Percentiles rank a stretch among this genome's conserved stretches.
Evolutionary conservation across 169 alveolate species (phyloP).

Genomic region (Pseudocohnilembus persalinus): DNA sequence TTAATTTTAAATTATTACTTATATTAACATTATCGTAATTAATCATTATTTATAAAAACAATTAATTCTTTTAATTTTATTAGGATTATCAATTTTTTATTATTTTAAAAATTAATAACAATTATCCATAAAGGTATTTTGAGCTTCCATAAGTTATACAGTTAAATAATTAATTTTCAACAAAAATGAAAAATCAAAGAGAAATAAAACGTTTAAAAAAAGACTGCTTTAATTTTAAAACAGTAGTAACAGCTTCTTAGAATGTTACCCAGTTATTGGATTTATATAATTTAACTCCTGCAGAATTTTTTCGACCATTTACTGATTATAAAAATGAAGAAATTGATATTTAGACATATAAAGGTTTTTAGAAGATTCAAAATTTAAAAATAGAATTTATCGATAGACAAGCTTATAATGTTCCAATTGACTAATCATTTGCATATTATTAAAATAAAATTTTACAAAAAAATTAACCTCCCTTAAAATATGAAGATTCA

Average conservation of each 20-base stretch:
- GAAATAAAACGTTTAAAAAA: background rate
- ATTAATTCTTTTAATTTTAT: too few relatives aligned
- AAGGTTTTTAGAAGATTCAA: background rate
- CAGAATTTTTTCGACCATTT: background rate
- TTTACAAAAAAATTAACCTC: background rate
- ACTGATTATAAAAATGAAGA: background rate
- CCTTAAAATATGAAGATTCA: background rate
- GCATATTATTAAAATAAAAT: background rate
- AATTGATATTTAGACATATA: background rate
- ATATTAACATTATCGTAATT: too few relatives aligned
- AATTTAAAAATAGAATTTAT: too few relatives aligned
- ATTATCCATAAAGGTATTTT: too few relatives aligned
- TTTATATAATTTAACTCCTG: background rate
- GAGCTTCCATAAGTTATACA: too few relatives aligned
- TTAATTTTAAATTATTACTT: too few relatives aligned
- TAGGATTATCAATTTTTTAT: too few relatives aligned
- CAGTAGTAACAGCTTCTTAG: background rate
- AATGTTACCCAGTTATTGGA: background rate
- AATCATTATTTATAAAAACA: too few relatives aligned
- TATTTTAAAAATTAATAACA: too few relatives aligned
- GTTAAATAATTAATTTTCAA: too few relatives aligned
- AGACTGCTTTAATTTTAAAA: background rate
- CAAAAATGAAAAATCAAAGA: background rate
- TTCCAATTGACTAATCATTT: background rate
- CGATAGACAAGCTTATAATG: background rate